phyloP scores from a whole-genome alignment of 306 rosid genomes.

The Lathyrus tuberosus region DNA sequence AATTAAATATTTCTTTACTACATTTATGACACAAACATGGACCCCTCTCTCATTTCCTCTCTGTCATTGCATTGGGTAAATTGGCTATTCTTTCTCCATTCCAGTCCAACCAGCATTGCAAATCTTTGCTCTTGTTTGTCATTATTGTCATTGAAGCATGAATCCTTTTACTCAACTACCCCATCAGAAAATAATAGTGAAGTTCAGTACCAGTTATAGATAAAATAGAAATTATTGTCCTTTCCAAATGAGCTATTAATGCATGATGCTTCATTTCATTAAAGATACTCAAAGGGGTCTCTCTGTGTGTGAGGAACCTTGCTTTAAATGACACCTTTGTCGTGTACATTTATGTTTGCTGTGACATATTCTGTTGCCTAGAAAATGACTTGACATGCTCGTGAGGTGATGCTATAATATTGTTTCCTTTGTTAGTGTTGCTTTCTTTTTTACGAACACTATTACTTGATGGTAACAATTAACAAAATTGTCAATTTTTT shows the following conservation, averaged over 20 bases:
- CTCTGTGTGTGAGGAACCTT: conserved; percentile 41
- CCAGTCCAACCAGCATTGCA: conserved; percentile 9
- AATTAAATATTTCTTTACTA: conserved; percentile 37
- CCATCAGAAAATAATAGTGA: conserved; percentile 24
- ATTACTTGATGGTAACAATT: conserved; percentile 4
- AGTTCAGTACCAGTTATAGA: conserved; percentile 24
- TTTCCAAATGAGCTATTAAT: conserved; percentile 32
- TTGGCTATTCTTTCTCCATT: conserved; percentile 21
- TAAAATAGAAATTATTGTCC: conserved; percentile 34
- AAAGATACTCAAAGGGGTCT: conserved; percentile 47
- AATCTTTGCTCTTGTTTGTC: conserved; percentile 25
- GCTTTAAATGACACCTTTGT: conserved; percentile 46
- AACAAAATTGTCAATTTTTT: conserved; percentile 5
- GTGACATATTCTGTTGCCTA: conserved; percentile 51
- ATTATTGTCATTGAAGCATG: conserved; percentile 18
- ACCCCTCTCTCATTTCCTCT: conserved; percentile 32
- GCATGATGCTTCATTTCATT: conserved; percentile 38
- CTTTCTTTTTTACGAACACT: conserved; percentile 1
- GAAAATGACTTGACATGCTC: conserved; percentile 52
- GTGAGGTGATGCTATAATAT: conserved; percentile 22
- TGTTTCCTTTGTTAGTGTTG: conserved; percentile 15
- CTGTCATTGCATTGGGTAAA: conserved; percentile 29
- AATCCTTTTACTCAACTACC: conserved; percentile 16
- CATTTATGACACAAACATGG: conserved; percentile 38
- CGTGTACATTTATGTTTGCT: conserved; percentile 47